Evolutionary conservation across 2,329 filamentous ascomycete genomes (phyloP), one percentile per base, ranked within the genome.

Genomic region (Aureobasidium zeae): DNA sequence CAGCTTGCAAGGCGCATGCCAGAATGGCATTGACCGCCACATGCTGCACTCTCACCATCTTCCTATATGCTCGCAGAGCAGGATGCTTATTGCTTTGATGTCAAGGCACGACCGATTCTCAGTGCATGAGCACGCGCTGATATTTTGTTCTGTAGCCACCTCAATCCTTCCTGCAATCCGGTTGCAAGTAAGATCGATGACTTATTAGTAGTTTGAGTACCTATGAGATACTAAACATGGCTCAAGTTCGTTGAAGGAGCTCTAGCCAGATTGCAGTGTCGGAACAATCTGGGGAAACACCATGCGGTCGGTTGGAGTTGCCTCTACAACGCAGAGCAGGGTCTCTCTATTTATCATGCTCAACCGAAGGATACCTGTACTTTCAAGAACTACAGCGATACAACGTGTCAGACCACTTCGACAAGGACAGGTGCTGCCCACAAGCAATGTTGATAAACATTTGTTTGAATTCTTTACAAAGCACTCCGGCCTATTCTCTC

Each of bases 211-310:
- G 6, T 25, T 25, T 11, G 22, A 25, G 22, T 6, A 6, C 22
- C 11, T 25, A 25, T 25, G 22, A 25, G 11, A 25, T 25, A 6
- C 22, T 6, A 25, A 6, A 6, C 22, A 11, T 25, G 22, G 6
- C 6, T 25, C 22, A 25, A 25, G 11, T 25, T 25, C 11, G 11
- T 25, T 10, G 9, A 26, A 2, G 24, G 26, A 22, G 26, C 10
- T 36, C 21, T 29, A 38, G 35, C 35, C 35, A 38, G 24, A 38
- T 38, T 38, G 35, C 16, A 25, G 16, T 38, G 35, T 38, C 29
- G 26, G 35, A 22, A 38, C n/a, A n/a, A n/a, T 8, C 25, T 38
- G 35, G 35, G 31, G 34, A 20, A 21, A 36, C 21, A 21, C 26
- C 21, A 21, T 26, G 35, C 35, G 24, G 35, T 12, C 35, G 35